Conservation (phyloP, 23 red algal genomes). For the Rhodosorus marinus region DNA sequence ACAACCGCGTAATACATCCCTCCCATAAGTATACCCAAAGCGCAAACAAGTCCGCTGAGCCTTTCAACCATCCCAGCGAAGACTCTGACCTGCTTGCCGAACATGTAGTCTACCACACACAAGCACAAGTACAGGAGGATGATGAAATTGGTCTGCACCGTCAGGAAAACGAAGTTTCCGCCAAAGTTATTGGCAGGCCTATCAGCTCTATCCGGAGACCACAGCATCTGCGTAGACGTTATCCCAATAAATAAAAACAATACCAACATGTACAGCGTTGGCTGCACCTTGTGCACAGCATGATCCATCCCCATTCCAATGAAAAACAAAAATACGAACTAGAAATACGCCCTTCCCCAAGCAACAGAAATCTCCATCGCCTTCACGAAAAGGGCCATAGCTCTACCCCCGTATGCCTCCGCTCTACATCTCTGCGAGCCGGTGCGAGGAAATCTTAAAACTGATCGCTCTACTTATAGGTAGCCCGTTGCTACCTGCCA, state of each 20-base stretch:
- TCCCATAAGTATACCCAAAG: constrained; percentile 19
- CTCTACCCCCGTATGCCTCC: no score
- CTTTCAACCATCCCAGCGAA: neutral
- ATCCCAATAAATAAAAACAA: neutral
- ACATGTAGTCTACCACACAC: neutral
- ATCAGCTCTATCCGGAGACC: neutral
- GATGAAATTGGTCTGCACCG: neutral
- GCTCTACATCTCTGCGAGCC: no score
- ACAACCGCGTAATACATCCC: constrained; percentile 35
- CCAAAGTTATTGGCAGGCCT: neutral
- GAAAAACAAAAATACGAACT: no score
- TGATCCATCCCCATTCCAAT: no score
- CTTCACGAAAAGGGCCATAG: no score
- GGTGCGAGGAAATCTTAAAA: no score
- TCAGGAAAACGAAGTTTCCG: neutral
- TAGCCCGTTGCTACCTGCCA: no score
- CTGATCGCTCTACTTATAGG: no score
- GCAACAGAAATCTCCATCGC: no score
- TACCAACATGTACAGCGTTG: neutral
- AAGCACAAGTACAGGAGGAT: neutral
- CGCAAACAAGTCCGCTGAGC: neutral
- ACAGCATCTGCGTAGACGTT: neutral
- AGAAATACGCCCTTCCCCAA: no score
- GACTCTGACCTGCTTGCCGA: neutral
- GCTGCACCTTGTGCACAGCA: neutral